These are phyloP conservation scores for Alternaria burnsii DNA, from an alignment of 2,329 filamentous ascomycete species.

Conservation along the genomic window DNA sequence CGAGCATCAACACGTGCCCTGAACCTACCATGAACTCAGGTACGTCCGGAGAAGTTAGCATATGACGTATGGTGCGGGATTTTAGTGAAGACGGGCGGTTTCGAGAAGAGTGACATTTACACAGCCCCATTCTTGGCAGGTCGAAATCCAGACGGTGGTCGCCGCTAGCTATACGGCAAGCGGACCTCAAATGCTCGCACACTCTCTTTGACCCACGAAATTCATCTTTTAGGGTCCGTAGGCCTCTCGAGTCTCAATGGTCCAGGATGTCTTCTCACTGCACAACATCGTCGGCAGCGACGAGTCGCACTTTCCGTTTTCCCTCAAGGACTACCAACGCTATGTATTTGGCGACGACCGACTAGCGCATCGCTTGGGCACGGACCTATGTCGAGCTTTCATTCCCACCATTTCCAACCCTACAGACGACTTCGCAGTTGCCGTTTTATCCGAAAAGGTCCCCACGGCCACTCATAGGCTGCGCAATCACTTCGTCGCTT, in stretches of 20 bases:
- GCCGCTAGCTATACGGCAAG: conserved; percentile 21
- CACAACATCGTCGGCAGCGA: conserved; percentile 25
- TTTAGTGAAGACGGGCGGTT: conserved; percentile 9
- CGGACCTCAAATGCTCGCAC: conserved; percentile 26
- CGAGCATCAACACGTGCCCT: neutral
- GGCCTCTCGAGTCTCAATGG: conserved; percentile 24
- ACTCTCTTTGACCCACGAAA: conserved; percentile 4
- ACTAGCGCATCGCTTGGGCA: conserved; percentile 36
- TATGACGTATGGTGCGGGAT: conserved; percentile 24
- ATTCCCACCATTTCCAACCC: conserved; percentile 27
- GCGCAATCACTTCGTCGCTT: conserved; percentile 34
- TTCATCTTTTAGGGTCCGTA: conserved; percentile 7
- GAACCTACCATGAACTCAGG: conserved; percentile 5
- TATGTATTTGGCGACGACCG: conserved; percentile 38
- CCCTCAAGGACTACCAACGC: conserved; percentile 33
- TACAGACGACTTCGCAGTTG: conserved; percentile 29
- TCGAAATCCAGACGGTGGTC: conserved; percentile 14
- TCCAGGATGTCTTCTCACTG: conserved; percentile 32
- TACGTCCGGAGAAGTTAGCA: conserved; percentile 1
- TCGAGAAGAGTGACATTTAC: conserved; percentile 14
- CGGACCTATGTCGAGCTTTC: conserved; percentile 37
- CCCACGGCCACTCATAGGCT: conserved; percentile 34
- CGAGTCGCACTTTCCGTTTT: conserved; percentile 27
- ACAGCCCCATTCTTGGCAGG: conserved; percentile 30
- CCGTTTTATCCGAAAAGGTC: conserved; percentile 33